Evolutionary conservation across 2,329 filamentous ascomycete species (phyloP), one percentile per base, ranked within the genome.

Genomic region (Fusarium proliferatum): DNA sequence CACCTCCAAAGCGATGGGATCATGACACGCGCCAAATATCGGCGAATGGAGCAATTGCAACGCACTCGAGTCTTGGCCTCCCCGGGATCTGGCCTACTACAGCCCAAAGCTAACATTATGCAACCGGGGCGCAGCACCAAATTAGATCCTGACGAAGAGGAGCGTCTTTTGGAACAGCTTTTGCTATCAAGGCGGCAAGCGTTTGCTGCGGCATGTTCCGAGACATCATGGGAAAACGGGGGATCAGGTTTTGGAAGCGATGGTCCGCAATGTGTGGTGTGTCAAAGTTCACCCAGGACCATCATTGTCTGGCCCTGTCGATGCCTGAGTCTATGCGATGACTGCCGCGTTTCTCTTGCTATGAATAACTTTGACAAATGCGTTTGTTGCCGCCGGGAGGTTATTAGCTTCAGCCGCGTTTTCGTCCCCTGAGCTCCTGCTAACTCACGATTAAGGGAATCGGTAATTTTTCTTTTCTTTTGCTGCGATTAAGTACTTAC

Each of bases 291-390:
- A n/a, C 91, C 95, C 6, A 88, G 96, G 23, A 97, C 94, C 12
- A 93, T 98, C 69, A 93, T 99, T 61, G 92, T 97, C 4, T 98
- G 96, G 96, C 96, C 96, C 0, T 99, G 96, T 81, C 93, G 96
- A 5, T 99, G 96, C 80, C 87, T 99, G 65, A 96, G 94, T 75
- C 87, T 98, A 17, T 98, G 96, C 80, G 96, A 99, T 81, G 96
- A 98, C 75, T 98, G 96, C 80, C 88, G 96, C 38, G 93, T 98
- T 41, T 96, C 94, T 48, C 87, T 98, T 71, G 96, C 96, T 7
- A 95, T 97, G 91, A 97, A 98, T 81, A 98, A 98, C 81, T 98
- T 97, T 81, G 94, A 95, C 73, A 97, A 94, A 80, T 99, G 96
- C 80, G 95, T 98, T 43, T 98, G 96, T 78, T 98, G 96, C 81